A percentile compares a stretch with the other conserved stretches of the same genome.
These are phyloP conservation scores for Rossbeevera mucosa DNA, from an alignment of 768 basidiomycete genomes.

Conservation along the genomic window DNA sequence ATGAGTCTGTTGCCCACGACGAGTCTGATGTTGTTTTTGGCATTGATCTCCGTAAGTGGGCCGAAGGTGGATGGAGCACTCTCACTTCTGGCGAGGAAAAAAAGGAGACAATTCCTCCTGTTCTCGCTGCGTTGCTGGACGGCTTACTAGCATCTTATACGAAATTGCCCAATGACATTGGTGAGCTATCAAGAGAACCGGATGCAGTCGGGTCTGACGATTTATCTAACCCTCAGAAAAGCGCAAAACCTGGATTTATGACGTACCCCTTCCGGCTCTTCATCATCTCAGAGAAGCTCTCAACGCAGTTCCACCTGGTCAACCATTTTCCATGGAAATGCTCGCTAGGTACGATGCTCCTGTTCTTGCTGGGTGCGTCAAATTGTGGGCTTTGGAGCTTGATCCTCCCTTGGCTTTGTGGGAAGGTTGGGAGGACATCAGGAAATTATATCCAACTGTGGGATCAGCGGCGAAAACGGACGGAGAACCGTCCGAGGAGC, in stretches of 20 bases:
- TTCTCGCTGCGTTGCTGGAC: constrained; percentile 61
- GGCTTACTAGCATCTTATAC: constrained; percentile 62
- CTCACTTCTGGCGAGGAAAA: constrained; percentile 52
- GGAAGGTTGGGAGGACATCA: constrained; percentile 90
- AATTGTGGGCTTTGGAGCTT: constrained; percentile 89
- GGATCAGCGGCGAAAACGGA: constrained; percentile 54
- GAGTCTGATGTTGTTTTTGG: constrained; percentile 87
- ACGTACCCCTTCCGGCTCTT: constrained; percentile 76
- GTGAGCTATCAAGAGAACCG: constrained; percentile 36
- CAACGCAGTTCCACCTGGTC: constrained; percentile 58
- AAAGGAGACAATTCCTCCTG: constrained; percentile 65
- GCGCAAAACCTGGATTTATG: constrained; percentile 92
- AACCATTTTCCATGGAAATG: constrained; percentile 49
- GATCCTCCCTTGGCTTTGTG: constrained; percentile 80
- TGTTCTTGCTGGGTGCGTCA: constrained; percentile 78
- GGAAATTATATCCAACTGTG: constrained; percentile 79
- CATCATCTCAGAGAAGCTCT: constrained; percentile 84
- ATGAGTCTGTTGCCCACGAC: constrained; percentile 79
- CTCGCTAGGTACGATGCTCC: constrained; percentile 78
- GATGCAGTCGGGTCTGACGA: not conserved
- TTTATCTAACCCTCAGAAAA: constrained; percentile 49
- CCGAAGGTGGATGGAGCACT: constrained; percentile 73
- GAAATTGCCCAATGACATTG: constrained; percentile 55
- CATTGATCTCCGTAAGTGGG: constrained; percentile 87
- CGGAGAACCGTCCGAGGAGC: constrained; percentile 48